Evolutionary conservation across 768 basidiomycete species (phyloP), one percentile per base, ranked within the genome.

Genomic region (Mycena galopus): DNA sequence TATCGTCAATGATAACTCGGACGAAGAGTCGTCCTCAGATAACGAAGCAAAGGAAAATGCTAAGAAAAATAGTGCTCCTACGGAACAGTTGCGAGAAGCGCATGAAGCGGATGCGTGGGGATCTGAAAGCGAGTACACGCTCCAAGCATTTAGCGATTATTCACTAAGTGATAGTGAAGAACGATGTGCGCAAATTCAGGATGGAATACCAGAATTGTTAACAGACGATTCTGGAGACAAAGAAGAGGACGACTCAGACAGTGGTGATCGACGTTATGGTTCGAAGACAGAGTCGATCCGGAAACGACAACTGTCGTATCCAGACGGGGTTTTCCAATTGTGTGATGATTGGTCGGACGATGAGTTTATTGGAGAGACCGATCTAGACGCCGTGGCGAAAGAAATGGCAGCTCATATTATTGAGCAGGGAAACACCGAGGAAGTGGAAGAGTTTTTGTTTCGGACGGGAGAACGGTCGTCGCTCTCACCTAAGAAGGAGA

Each of bases 201-300:
- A 42, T 3, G 23, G 11, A 16, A 17, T 27, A 11, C 17, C 5
- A n/a, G 53, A 44, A 16, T 7, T 30, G 37, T 37, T 16, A 32
- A 30, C 53, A 1, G 53, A 55, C 17, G 53, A 55, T 6, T 55
- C 37, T 77, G 1, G 51, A 78, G 21, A 47, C 73, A 2, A 29
- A 79, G 1, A 72, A 86, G 9, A 84, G 75, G 63, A 72, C 84
- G 0, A 81, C 80, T 44, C 73, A 85, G 0, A 81, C 80, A 44
- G 37, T 0, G 82, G 79, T 60, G 69, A 79, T 0, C 21, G n/a
- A n/a, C n/a, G n/a, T n/a, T n/a, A n/a, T n/a, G n/a, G n/a, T n/a
- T n/a, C n/a, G n/a, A n/a, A n/a, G n/a, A n/a, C n/a, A n/a, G n/a
- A 50, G 30, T 21, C 19, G 16, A 10, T n/a, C n/a, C n/a, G n/a